Percentiles rank a stretch among this genome's conserved stretches.
phyloP scores from a whole-genome alignment of 306 rosid genomes.

The Prosopis cineraria region DNA sequence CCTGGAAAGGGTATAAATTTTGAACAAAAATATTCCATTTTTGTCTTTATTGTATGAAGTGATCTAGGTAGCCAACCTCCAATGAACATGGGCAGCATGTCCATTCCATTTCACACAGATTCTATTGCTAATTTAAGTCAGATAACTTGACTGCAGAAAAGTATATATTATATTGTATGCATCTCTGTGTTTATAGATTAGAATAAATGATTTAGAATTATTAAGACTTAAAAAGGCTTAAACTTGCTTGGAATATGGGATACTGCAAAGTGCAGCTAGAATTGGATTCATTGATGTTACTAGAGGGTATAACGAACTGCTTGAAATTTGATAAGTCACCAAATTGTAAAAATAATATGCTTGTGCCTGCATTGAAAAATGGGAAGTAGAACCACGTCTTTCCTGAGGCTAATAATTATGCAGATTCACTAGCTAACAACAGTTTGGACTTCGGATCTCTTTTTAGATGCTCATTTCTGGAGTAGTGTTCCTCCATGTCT shows the following conservation, averaged over 20 bases:
- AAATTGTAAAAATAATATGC: background rate
- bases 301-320: background rate
- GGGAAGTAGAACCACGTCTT: background rate
- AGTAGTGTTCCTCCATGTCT: too few species aligned
- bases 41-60: background rate
- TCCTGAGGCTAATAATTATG: background rate
- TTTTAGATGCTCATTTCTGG: too few species aligned
- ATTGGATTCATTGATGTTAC: background rate
- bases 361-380: background rate
- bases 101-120: background rate
- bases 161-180: background rate
- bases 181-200: background rate
- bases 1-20: background rate
- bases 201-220: background rate
- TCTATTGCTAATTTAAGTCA: background rate
- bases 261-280: background rate
- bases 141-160: background rate
- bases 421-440: background rate
- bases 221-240: background rate
- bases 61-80: background rate
- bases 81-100: background rate
- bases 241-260: background rate
- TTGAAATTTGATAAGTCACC: background rate
- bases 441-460: too few species aligned
- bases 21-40: background rate